Percentiles rank a stretch among this genome's conserved stretches.
These are phyloP conservation scores for Jatropha curcas DNA, from an alignment of 345 rosid genomes.

Conservation along the genomic window DNA sequence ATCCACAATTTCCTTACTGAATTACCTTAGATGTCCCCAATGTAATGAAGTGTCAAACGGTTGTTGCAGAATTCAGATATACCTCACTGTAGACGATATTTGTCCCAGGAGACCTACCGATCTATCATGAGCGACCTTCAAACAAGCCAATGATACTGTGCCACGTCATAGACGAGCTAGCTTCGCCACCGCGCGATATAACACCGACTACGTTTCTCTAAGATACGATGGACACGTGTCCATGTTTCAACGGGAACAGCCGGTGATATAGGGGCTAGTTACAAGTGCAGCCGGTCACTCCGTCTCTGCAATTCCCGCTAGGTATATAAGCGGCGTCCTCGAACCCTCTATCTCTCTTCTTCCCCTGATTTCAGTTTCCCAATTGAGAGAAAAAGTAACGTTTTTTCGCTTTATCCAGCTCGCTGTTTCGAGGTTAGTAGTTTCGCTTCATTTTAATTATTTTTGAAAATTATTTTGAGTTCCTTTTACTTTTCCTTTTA, in stretches of 20 bases:
- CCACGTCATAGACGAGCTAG: conserved; percentile 24
- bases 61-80: not conserved
- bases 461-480: not conserved
- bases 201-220: conserved; percentile 27
- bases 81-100: not conserved
- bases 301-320: conserved; percentile 49
- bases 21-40: not conserved
- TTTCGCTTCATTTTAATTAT: not conserved
- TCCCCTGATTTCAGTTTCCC: conserved; percentile 10
- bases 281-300: conserved; percentile 45
- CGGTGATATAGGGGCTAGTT: conserved; percentile 17
- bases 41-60: not conserved
- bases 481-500: not conserved
- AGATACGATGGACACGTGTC: conserved; percentile 35
- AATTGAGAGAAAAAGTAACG: conserved; percentile 32
- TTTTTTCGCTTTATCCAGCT: conserved; percentile 36
- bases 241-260: not conserved
- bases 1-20: not conserved
- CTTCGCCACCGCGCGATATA: conserved; percentile 36
- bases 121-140: conserved; percentile 9
- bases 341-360: conserved; percentile 1
- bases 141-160: conserved; percentile 5
- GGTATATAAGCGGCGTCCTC: conserved; percentile 42
- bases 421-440: conserved; percentile 42
- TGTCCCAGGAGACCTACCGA: conserved; percentile 10